A percentile compares a stretch with the other conserved stretches of the same genome.
Evolutionary conservation across 345 rosid species (phyloP).

Genomic region (Sapria himalayana): DNA sequence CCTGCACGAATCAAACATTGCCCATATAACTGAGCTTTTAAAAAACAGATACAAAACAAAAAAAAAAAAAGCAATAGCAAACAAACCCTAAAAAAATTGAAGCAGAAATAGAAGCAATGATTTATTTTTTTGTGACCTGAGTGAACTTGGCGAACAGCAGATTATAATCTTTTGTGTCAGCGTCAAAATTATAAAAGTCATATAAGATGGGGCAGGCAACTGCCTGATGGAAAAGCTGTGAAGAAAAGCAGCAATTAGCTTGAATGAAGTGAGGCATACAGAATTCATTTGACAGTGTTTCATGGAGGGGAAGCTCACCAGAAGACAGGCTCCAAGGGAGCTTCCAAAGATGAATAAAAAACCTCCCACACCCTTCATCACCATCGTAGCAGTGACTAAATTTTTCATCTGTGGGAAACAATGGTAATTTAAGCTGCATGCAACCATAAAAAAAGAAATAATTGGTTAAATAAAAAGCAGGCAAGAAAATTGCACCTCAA

Average conservation of each 20-base stretch:
- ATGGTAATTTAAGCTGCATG: background rate
- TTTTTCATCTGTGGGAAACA: slow-evolving; percentile 16
- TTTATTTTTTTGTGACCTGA: slow-evolving; percentile 19
- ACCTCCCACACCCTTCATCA: slow-evolving; percentile 48
- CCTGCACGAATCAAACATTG: slow-evolving; percentile 18
- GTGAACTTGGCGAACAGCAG: slow-evolving; percentile 33
- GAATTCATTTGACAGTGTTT: too few relatives aligned
- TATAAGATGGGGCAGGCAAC: slow-evolving; percentile 27
- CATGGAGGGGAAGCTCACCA: too few relatives aligned
- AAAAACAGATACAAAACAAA: background rate
- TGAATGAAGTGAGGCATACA: too few relatives aligned
- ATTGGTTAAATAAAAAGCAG: background rate
- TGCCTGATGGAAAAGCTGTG: slow-evolving; percentile 47
- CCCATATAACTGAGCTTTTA: background rate
- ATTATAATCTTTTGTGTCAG: slow-evolving; percentile 28
- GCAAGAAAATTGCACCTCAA: slow-evolving; percentile 16
- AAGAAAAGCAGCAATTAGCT: background rate
- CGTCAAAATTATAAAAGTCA: slow-evolving; percentile 61
- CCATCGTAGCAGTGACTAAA: slow-evolving; percentile 28
- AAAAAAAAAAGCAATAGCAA: background rate
- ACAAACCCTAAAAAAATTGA: background rate
- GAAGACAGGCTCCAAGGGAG: slow-evolving; percentile 47
- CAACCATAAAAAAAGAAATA: background rate
- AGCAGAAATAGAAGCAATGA: background rate
- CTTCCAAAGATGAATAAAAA: slow-evolving; percentile 47